These are phyloP conservation scores for Scutellaria baicalensis DNA, from an alignment of 257 asterid genomes.

Conservation along the genomic window DNA sequence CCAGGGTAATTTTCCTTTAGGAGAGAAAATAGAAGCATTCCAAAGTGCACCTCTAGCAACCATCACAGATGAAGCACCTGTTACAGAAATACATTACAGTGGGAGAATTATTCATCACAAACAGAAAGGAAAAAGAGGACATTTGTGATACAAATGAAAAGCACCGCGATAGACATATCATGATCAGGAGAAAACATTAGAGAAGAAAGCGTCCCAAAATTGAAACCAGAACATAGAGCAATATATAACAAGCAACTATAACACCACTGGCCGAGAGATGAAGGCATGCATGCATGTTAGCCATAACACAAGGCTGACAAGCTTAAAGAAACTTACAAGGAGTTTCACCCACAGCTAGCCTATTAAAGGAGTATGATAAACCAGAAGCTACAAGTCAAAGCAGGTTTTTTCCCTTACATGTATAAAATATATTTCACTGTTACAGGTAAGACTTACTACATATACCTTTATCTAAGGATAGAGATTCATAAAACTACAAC, in stretches of 20 bases:
- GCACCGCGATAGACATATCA: background rate
- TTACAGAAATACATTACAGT: background rate
- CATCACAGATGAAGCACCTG: constrained; percentile 96
- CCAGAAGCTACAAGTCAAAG: background rate
- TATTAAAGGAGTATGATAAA: background rate
- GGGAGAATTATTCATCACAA: background rate
- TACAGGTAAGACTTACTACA: background rate
- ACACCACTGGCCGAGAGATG: constrained; percentile 4
- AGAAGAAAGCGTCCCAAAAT: background rate
- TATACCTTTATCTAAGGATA: background rate
- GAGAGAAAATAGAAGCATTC: constrained; percentile 90
- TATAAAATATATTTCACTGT: background rate
- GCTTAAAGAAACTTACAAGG: background rate
- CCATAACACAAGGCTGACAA: background rate
- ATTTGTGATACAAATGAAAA: background rate
- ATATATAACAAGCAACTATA: constrained; percentile 1
- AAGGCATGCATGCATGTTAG: background rate
- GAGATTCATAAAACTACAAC: background rate
- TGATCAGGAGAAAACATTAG: background rate
- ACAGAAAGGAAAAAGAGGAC: constrained; percentile 3
- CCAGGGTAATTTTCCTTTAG: constrained; percentile 64
- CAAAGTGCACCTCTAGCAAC: constrained; percentile 97
- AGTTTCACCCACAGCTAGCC: background rate
- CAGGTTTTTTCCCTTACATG: background rate
- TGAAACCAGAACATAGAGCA: background rate